Percentiles rank a stretch among this genome's conserved stretches.
Conservation (phyloP, 805 yeast genomes). For the Blastobotrys muscicola region DNA sequence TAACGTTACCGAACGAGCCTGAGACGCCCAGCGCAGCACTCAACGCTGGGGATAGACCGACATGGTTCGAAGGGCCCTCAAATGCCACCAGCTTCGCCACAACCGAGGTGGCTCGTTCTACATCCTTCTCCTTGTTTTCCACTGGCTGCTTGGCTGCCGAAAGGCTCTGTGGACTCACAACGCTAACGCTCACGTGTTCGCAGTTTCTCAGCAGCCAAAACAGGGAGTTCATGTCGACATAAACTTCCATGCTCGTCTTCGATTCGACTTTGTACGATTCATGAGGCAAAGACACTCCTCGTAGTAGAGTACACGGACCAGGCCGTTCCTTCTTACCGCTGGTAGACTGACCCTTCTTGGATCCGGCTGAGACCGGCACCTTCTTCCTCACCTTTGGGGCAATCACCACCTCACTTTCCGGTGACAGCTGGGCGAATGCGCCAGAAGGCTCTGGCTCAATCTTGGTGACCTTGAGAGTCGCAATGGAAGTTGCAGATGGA, state of each 20-base stretch:
- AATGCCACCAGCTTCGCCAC: constrained; percentile 43
- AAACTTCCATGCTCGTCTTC: constrained; percentile 32
- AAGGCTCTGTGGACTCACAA: not conserved
- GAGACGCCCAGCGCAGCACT: constrained; percentile 49
- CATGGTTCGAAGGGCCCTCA: constrained; percentile 29
- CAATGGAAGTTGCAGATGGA: constrained; percentile 52
- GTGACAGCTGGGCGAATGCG: constrained; percentile 43
- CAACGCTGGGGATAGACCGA: constrained; percentile 45
- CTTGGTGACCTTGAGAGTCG: constrained; percentile 45
- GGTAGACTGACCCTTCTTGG: constrained; percentile 4
- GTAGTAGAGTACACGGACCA: constrained; percentile 33
- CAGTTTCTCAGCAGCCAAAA: constrained; percentile 27
- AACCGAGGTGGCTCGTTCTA: constrained; percentile 30
- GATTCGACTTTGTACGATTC: constrained; percentile 17
- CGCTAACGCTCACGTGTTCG: constrained; percentile 24
- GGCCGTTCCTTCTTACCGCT: not conserved
- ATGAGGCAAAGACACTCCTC: constrained; percentile 54
- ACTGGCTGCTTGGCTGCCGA: not conserved
- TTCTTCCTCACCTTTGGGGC: constrained; percentile 49
- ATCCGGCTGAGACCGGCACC: constrained; percentile 2
- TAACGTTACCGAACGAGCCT: constrained; percentile 41
- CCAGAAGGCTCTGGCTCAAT: constrained; percentile 33
- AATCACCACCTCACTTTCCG: constrained; percentile 61
- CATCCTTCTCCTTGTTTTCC: constrained; percentile 5
- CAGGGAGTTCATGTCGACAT: constrained; percentile 35